Base-by-base conservation (phyloP, 164 flowering plant genomes). In the Sedum album region DNA sequence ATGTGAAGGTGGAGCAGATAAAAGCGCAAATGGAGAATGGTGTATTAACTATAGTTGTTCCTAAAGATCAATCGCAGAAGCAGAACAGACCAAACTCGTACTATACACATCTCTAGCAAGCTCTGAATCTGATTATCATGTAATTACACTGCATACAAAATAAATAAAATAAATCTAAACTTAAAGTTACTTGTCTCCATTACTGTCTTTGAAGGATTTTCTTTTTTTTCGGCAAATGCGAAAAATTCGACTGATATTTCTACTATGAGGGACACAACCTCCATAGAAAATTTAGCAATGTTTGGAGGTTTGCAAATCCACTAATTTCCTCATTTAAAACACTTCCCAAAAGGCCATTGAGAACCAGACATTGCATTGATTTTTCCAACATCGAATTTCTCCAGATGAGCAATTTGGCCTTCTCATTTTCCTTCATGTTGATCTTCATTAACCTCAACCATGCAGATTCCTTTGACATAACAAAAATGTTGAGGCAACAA, bases 1-100 rank as follows among this genome's bases (percentile, higher is more conserved):
- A 31, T 61, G 65, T 61, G 36, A 61, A 61, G 46, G 46, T 61
- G 65, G 65, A 61, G 38, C n/a, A 61, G 21, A 61, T 61, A 30
- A 61, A 30, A 61, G 65, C 65, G 33, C 36, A 30, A n/a, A 31
- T 61, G 33, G 65, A 61, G 42, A 63, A 63, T 23, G 66, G 66
- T 17, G 23, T 63, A 23, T 38, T 63, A 7, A 63, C 66, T 8
- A 36, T 63, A 14, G 41, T 31, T 0, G 38, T 23, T 7, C 66
- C 66, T 18, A 63, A 63, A 63, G 42, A 63, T 33, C 11, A 7
- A 11, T 31, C 66, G 26, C 41, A 31, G 42, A 63, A 63, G 66
- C 66, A 63, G 66, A 20, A 6, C 10, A 28, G 60, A 55, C 18
- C n/a, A 66, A 60, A 20, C 18, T 69, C 63, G 46, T 18, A 26